Base-by-base conservation (phyloP, 352 stramenopile genomes). In the Globisporangium radiosum region DNA sequence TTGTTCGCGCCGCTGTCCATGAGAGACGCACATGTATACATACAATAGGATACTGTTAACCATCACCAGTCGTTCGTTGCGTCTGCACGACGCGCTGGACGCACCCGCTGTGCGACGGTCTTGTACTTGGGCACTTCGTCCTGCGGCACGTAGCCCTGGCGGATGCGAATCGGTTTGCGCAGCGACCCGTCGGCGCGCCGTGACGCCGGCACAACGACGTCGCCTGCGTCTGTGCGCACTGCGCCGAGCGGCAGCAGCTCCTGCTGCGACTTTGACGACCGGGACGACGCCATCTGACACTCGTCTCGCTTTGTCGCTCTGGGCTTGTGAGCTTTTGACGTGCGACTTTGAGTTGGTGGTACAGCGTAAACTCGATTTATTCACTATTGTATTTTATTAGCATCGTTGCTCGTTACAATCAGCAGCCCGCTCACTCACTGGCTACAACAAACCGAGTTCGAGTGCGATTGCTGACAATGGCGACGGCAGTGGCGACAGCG, bases 101-200 rank as follows among this genome's bases (percentile, higher is more conserved):
- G 25, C 52, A 73, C 79, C 13, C 85, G 77, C 47, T 89, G 76
- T 37, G 66, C 80, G 44, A 87, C 63, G 37, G 82, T 85, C 60
- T 90, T 87, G 70, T 94, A 94, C 53, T 81, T 81, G 54, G 78
- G 75, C 53, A 90, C 70, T 62, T 95, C 85, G 56, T 95, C 85
- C 66, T 91, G 83, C 50, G 81, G 81, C 48, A 92, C 69, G 63
- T 91, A 92, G 56, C 83, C 83, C 65, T 87, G 64, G 39, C 85
- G 85, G 61, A 95, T 88, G 57, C 82, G 81, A 53, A 95, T 88
- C 36, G 81, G 54, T 62, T 92, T 92, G 52, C 85, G 81, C 55
- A 81, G 72, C 0, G 83, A 89, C 1, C 85, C 85, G 66, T 95
- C 81, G 4, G 85, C 74, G 25, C 85, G 78, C 25, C 59, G 64